phyloP scores from a whole-genome alignment of 2,329 filamentous ascomycete species.

The Trichoderma guizhouense region DNA sequence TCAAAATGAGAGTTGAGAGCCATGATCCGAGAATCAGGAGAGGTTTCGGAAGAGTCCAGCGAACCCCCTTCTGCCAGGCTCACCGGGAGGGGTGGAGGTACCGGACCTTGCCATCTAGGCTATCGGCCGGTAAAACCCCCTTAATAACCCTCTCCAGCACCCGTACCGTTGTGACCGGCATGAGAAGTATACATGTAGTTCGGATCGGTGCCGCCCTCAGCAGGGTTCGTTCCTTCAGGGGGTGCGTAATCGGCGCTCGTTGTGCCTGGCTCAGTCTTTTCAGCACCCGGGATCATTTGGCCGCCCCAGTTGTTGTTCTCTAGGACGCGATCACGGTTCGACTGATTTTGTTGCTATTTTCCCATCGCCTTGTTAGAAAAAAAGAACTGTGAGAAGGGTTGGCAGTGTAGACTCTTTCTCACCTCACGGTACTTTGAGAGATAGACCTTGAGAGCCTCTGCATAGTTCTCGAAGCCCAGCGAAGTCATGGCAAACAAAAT shows the following conservation, averaged over 20 bases:
- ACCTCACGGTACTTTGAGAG: slow-evolving; percentile 97
- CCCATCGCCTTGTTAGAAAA: not conserved
- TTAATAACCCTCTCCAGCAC: slow-evolving; percentile 51
- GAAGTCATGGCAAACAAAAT: slow-evolving; percentile 99
- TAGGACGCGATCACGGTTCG: slow-evolving; percentile 39
- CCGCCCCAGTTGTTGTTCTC: slow-evolving; percentile 34
- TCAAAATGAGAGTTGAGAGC: not conserved
- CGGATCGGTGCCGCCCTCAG: slow-evolving; percentile 41
- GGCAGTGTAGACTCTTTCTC: slow-evolving; percentile 38
- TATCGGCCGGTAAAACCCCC: not conserved
- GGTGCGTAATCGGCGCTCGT: slow-evolving; percentile 40
- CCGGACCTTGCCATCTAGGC: not conserved
- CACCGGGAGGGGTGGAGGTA: not conserved
- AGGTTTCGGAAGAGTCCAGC: not conserved
- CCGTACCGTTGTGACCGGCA: slow-evolving; percentile 57
- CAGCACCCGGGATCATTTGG: slow-evolving; percentile 30
- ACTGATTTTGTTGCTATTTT: slow-evolving; percentile 40
- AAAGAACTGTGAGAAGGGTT: not conserved
- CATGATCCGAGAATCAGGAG: not conserved
- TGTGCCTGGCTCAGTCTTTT: slow-evolving; percentile 31
- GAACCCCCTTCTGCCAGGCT: not conserved
- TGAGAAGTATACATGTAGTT: slow-evolving; percentile 55
- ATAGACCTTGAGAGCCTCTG: slow-evolving; percentile 97
- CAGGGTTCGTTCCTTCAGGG: slow-evolving; percentile 39
- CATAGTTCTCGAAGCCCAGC: slow-evolving; percentile 97